Evolutionary conservation across 768 basidiomycete genomes (phyloP).

Genomic region (Termitomyces titanicus): DNA sequence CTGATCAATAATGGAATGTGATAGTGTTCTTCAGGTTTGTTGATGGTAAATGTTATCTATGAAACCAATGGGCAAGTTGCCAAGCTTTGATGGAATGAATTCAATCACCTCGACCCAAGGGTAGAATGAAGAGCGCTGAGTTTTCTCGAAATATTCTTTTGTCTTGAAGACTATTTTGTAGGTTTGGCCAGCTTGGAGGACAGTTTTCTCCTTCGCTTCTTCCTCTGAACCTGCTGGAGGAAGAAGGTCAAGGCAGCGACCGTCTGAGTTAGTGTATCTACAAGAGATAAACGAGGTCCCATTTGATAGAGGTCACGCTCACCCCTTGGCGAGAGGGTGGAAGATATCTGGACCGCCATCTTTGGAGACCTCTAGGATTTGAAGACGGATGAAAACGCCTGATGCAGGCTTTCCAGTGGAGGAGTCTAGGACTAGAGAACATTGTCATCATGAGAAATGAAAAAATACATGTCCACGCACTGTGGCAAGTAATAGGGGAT

Average conservation of each 20-base stretch:
- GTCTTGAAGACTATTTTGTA: constrained; percentile 90
- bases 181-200: constrained; percentile 49
- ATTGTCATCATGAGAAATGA: background rate
- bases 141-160: constrained; percentile 72
- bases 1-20: constrained; percentile 92
- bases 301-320: constrained; percentile 9
- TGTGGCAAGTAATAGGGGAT: constrained; percentile 91
- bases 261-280: constrained; percentile 78
- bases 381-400: constrained; percentile 63
- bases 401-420: constrained; percentile 79
- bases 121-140: constrained; percentile 71
- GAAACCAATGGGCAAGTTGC: constrained; percentile 1
- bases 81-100: background rate
- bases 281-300: constrained; percentile 7
- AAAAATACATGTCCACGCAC: constrained; percentile 30
- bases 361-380: constrained; percentile 38
- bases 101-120: constrained; percentile 77
- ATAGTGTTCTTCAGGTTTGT: constrained; percentile 75
- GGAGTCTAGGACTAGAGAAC: constrained; percentile 74
- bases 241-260: constrained; percentile 77
- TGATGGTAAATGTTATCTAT: constrained; percentile 77
- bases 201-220: constrained; percentile 36
- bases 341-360: constrained; percentile 41
- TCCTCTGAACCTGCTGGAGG: constrained; percentile 47
- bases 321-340: constrained; percentile 60